Percentiles rank a stretch among this genome's conserved stretches.
Evolutionary conservation across 176 grass and related monocot species (phyloP).

Genomic region (Hsuehochloa calcarea): DNA sequence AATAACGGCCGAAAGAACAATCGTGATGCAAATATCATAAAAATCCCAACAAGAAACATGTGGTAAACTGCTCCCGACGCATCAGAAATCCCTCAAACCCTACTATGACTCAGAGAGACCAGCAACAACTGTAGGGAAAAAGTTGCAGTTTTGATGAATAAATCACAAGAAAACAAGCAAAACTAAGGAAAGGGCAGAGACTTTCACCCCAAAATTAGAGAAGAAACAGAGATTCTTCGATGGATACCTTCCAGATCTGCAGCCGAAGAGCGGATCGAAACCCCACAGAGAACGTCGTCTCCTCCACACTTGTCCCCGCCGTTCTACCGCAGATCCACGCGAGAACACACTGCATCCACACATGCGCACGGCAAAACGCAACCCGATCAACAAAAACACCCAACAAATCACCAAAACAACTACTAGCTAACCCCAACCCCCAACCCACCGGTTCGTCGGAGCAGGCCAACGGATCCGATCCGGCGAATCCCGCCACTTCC

Average conservation of each 20-base stretch:
- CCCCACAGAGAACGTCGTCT: not conserved
- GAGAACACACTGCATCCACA: not conserved
- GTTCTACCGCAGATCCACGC: constrained; percentile 13
- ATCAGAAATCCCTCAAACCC: not conserved
- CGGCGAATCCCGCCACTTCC: not conserved
- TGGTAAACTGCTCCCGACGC: not conserved
- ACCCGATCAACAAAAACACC: not conserved
- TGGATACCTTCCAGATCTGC: constrained; percentile 37
- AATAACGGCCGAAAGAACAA: not conserved
- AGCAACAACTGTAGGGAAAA: not conserved
- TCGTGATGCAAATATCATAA: not conserved
- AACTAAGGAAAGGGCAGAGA: not conserved
- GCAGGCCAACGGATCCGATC: not conserved
- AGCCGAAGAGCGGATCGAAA: not conserved
- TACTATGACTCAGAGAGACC: not conserved
- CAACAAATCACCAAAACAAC: not conserved
- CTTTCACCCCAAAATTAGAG: not conserved
- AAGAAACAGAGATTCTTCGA: not conserved
- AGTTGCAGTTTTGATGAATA: not conserved
- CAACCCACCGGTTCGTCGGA: not conserved
- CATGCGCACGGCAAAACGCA: not conserved
- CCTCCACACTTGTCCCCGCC: not conserved
- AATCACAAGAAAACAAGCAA: not conserved
- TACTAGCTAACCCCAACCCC: not conserved
- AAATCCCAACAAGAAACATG: not conserved